Percentiles rank a stretch among this genome's conserved stretches.
Conservation (phyloP, 2,329 filamentous ascomycete genomes). For the Amphichorda felina region DNA sequence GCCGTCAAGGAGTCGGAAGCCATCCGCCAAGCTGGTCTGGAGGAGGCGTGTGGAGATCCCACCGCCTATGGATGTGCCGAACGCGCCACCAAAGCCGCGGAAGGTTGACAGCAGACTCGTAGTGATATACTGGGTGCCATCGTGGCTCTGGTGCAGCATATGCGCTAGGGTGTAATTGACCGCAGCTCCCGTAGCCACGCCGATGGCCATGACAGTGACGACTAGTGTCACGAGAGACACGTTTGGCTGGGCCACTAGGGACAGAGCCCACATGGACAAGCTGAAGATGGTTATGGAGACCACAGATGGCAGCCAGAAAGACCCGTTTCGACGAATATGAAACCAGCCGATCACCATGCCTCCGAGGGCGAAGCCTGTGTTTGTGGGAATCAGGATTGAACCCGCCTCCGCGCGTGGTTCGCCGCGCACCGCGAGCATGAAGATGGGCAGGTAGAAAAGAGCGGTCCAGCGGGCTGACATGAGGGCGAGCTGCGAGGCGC, state of each 20-base stretch:
- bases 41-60: slow-evolving; percentile 60
- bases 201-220: slow-evolving; percentile 53
- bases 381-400: slow-evolving; percentile 69
- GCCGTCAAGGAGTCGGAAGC: slow-evolving; percentile 40
- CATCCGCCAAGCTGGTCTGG: slow-evolving; percentile 36
- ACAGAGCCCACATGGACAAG: slow-evolving; percentile 43
- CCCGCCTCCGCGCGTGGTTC: slow-evolving; percentile 61
- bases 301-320: slow-evolving; percentile 58
- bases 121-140: slow-evolving; percentile 60
- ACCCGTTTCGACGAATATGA: slow-evolving; percentile 61
- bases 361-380: slow-evolving; percentile 64
- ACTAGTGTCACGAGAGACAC: slow-evolving; percentile 44
- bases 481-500: slow-evolving; percentile 60
- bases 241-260: slow-evolving; percentile 37
- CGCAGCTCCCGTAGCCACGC: slow-evolving; percentile 57
- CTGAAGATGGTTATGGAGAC: slow-evolving; percentile 51
- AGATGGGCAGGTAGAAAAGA: slow-evolving; percentile 71
- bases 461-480: slow-evolving; percentile 76
- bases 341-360: slow-evolving; percentile 63
- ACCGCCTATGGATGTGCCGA: slow-evolving; percentile 69
- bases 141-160: slow-evolving; percentile 57
- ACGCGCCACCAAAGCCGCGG: slow-evolving; percentile 69
- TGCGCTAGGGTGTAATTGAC: slow-evolving; percentile 78
- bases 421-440: slow-evolving; percentile 63
- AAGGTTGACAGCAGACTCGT: slow-evolving; percentile 70